Evolutionary conservation across 106 monocot genomes (phyloP).

Genomic region (Cymbidium sinense): DNA sequence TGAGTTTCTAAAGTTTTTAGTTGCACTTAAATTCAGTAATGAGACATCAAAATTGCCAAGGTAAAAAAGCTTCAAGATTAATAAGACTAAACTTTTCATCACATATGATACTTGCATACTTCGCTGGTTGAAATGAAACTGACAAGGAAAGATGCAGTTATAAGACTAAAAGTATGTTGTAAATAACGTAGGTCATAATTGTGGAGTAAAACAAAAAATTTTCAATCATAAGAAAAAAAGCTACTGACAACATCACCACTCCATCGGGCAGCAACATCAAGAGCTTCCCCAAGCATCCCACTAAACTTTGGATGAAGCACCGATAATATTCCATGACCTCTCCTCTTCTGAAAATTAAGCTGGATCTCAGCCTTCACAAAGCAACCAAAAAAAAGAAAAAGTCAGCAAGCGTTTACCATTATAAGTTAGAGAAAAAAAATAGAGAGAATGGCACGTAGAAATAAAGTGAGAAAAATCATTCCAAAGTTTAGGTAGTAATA

Average conservation of each 20-base stretch:
- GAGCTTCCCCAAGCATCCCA: constrained; percentile 92
- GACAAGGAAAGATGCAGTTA: not conserved
- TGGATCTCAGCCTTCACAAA: constrained; percentile 74
- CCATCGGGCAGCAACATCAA: constrained; percentile 96
- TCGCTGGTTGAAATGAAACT: not conserved
- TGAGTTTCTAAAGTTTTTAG: not conserved
- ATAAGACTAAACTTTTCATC: not conserved
- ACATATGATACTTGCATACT: not conserved
- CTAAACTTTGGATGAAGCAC: constrained; percentile 97
- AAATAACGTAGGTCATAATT: not conserved
- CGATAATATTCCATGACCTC: constrained; percentile 83
- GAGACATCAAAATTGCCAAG: too few species aligned
- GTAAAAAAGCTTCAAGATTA: not conserved
- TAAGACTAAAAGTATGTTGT: not conserved
- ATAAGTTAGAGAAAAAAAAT: not conserved
- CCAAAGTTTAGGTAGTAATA: not conserved
- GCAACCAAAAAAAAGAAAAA: not conserved
- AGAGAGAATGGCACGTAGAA: not conserved
- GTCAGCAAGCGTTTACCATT: not conserved
- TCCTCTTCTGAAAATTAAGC: constrained; percentile 94
- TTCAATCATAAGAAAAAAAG: constrained; percentile 6
- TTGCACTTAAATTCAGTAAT: too few species aligned
- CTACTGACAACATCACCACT: constrained; percentile 97
- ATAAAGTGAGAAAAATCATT: not conserved
- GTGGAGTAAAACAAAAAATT: not conserved